Evolutionary conservation across 148 eudicot genomes (phyloP).

Genomic region (Rhododendron henanense): DNA sequence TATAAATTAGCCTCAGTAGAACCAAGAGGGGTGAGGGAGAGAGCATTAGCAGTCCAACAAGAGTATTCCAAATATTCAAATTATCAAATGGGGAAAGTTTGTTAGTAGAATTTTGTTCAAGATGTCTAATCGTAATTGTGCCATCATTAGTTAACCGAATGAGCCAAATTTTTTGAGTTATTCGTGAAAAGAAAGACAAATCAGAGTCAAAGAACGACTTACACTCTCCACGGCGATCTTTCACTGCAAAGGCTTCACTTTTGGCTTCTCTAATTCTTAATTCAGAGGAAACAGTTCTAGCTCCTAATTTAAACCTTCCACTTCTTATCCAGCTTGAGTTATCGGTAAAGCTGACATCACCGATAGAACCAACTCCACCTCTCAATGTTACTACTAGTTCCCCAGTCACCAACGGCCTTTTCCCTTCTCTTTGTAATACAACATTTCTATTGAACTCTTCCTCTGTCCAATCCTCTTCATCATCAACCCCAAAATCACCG

Average conservation of each 20-base stretch:
- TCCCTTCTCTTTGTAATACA: constrained; percentile 65
- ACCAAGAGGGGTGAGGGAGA: not conserved
- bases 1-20: not conserved
- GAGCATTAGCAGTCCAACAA: not conserved
- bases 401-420: constrained; percentile 70
- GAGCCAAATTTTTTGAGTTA: not conserved
- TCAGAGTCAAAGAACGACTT: constrained; percentile 21
- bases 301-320: constrained; percentile 67
- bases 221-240: constrained; percentile 95
- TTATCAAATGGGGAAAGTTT: not conserved
- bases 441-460: constrained; percentile 34
- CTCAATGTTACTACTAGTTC: constrained; percentile 27
- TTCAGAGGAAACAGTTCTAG: constrained; percentile 34
- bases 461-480: constrained; percentile 54
- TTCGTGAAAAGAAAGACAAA: not conserved
- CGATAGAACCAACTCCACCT: constrained; percentile 56
- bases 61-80: not conserved
- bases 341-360: constrained; percentile 53
- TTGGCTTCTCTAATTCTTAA: constrained; percentile 58
- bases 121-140: not conserved
- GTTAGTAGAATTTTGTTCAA: not conserved
- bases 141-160: not conserved
- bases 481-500: constrained; percentile 60
- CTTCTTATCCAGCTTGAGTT: constrained; percentile 90
- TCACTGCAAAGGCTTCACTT: constrained; percentile 65